Percentiles rank a stretch among this genome's conserved stretches.
Conservation (phyloP, 2,329 filamentous ascomycete species). For the Pseudogymnoascus sp. region DNA sequence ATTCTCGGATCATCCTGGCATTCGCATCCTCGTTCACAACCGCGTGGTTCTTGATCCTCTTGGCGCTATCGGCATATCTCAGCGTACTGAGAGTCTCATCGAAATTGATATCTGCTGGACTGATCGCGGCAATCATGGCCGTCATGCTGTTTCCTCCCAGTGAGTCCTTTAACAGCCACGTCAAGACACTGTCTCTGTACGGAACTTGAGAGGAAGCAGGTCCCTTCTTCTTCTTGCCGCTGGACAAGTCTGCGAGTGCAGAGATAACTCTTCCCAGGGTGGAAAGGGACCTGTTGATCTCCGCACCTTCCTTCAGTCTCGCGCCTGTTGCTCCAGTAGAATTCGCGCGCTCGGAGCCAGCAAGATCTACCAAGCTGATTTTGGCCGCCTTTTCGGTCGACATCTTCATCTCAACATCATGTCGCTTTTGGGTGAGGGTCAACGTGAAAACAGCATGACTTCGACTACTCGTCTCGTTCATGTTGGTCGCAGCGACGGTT, state of each 20-base stretch:
- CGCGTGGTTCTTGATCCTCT: slow-evolving; percentile 99
- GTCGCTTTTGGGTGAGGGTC: slow-evolving; percentile 87
- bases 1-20: slow-evolving; percentile 93
- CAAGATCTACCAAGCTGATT: slow-evolving; percentile 95
- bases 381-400: slow-evolving; percentile 96
- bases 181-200: slow-evolving; percentile 92
- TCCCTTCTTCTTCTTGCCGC: slow-evolving; percentile 67
- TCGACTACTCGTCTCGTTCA: slow-evolving; percentile 98
- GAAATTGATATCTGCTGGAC: slow-evolving; percentile 97
- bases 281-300: slow-evolving; percentile 95
- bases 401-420: slow-evolving; percentile 89
- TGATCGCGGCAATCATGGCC: slow-evolving; percentile 98
- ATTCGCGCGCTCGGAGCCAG: slow-evolving; percentile 93
- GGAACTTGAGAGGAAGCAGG: slow-evolving; percentile 67
- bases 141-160: slow-evolving; percentile 98
- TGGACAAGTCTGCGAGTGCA: slow-evolving; percentile 81
- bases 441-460: slow-evolving; percentile 97
- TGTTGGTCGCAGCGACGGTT: slow-evolving; percentile 97
- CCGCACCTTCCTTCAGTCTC: slow-evolving; percentile 90
- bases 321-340: slow-evolving; percentile 95
- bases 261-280: slow-evolving; percentile 97
- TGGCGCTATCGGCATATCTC: slow-evolving; percentile 93
- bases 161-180: slow-evolving; percentile 95
- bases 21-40: slow-evolving; percentile 99
- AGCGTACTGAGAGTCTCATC: slow-evolving; percentile 95